Conservation (phyloP, 345 rosid genomes). For the Triadica sebifera region DNA sequence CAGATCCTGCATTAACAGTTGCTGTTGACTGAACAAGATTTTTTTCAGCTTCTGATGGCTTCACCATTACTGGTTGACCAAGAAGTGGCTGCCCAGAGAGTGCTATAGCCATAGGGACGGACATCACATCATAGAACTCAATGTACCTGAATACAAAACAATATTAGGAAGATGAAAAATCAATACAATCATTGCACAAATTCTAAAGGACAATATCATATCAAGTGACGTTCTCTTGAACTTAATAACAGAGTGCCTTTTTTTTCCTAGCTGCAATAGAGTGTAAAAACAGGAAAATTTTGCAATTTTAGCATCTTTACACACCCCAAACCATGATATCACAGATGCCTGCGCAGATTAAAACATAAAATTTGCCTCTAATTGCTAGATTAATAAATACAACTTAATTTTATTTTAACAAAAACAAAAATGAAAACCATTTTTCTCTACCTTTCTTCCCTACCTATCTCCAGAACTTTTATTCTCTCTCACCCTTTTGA, state of each 20-base stretch:
- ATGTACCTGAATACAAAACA: slow-evolving; percentile 56
- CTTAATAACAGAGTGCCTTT: background rate
- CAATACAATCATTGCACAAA: background rate
- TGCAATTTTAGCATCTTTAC: background rate
- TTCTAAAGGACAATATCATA: background rate
- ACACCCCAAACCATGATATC: background rate
- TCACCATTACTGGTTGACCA: slow-evolving; percentile 96
- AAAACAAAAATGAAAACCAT: too few species aligned
- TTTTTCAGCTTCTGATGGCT: slow-evolving; percentile 99
- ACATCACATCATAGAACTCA: slow-evolving; percentile 96
- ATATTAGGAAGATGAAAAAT: background rate
- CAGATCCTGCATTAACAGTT: slow-evolving; percentile 60
- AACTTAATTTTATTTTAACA: background rate
- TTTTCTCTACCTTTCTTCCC: background rate
- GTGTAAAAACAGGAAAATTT: background rate
- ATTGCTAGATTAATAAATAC: background rate
- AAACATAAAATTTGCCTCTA: too few species aligned
- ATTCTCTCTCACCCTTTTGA: background rate
- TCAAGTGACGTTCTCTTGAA: too few species aligned
- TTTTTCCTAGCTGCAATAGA: background rate
- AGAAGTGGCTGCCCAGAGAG: slow-evolving; percentile 96
- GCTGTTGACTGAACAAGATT: slow-evolving; percentile 93
- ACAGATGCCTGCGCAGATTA: background rate
- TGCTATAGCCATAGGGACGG: slow-evolving; percentile 99
- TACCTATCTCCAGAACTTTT: background rate